Evolutionary conservation across 148 eudicot genomes (phyloP).

Genomic region (Cornus kousa): DNA sequence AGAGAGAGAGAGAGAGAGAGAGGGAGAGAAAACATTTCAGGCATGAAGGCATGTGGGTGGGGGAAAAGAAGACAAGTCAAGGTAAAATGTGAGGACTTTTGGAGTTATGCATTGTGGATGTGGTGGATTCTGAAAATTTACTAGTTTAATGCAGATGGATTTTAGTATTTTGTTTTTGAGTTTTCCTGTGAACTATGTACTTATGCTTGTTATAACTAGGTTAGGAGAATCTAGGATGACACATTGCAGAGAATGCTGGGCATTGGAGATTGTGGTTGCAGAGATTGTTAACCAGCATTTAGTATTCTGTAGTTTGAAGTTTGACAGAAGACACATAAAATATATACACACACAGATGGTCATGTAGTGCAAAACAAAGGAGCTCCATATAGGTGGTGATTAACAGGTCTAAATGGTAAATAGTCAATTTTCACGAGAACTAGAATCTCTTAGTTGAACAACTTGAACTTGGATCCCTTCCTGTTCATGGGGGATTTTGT

Average conservation of each 20-base stretch:
- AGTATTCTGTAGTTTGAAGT: not conserved
- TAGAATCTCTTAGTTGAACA: too few relatives aligned
- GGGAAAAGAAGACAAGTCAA: not conserved
- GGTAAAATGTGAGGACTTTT: not conserved
- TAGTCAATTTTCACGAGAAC: too few relatives aligned
- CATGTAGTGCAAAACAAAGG: too few relatives aligned
- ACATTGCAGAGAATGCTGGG: not conserved
- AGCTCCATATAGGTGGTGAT: too few relatives aligned
- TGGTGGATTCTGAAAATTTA: not conserved
- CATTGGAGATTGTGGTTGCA: not conserved
- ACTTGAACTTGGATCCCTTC: too few relatives aligned
- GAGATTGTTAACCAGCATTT: not conserved
- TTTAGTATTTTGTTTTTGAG: too few relatives aligned
- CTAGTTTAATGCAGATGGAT: not conserved
- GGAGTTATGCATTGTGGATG: not conserved
- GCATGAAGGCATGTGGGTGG: too few relatives aligned
- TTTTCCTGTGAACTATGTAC: not conserved
- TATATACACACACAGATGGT: too few relatives aligned
- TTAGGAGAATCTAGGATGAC: not conserved
- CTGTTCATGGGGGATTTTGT: too few relatives aligned
- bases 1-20: not conserved
- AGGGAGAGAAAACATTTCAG: not conserved
- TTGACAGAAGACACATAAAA: not conserved
- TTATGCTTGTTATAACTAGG: not conserved
- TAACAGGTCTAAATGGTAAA: too few relatives aligned